A percentile compares a stretch with the other conserved stretches of the same genome.
These are phyloP conservation scores for Phaeotremella skinneri DNA, from an alignment of 768 basidiomycete genomes.

Conservation along the genomic window DNA sequence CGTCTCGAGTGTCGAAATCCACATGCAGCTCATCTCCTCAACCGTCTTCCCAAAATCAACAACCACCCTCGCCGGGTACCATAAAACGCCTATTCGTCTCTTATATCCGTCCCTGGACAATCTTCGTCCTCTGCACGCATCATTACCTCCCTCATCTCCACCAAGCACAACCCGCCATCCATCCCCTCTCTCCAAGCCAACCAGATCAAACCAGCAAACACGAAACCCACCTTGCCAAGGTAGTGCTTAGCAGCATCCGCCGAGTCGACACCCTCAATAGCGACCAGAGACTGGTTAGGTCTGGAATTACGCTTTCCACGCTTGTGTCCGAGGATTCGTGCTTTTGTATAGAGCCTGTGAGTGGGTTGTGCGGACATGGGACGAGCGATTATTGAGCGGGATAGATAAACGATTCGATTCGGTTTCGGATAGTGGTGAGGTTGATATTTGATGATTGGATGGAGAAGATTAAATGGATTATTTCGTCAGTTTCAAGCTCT, in stretches of 20 bases:
- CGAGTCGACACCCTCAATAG: constrained; percentile 91
- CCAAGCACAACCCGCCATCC: constrained; percentile 1
- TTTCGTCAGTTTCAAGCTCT: too few species aligned
- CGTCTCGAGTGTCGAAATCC: background rate
- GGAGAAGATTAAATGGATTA: background rate
- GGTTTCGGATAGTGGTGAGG: too few species aligned
- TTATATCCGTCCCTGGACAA: background rate
- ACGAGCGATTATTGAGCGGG: too few species aligned
- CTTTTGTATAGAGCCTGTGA: constrained; percentile 86
- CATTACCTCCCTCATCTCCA: background rate
- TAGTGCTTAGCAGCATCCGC: constrained; percentile 97
- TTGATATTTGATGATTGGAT: background rate
- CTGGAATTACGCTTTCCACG: constrained; percentile 94
- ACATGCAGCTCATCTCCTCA: background rate
- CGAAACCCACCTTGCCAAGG: constrained; percentile 81
- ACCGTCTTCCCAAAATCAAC: background rate
- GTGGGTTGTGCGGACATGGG: background rate
- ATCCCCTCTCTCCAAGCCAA: background rate
- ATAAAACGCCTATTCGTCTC: too few species aligned
- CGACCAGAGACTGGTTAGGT: constrained; percentile 92
- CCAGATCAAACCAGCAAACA: background rate
- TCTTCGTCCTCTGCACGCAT: constrained; percentile 1
- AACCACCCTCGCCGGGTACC: constrained; percentile 6
- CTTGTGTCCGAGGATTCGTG: constrained; percentile 96
- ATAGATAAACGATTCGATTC: too few species aligned